Evolutionary conservation across 345 rosid genomes (phyloP).

Genomic region (Sonneratia alba): DNA sequence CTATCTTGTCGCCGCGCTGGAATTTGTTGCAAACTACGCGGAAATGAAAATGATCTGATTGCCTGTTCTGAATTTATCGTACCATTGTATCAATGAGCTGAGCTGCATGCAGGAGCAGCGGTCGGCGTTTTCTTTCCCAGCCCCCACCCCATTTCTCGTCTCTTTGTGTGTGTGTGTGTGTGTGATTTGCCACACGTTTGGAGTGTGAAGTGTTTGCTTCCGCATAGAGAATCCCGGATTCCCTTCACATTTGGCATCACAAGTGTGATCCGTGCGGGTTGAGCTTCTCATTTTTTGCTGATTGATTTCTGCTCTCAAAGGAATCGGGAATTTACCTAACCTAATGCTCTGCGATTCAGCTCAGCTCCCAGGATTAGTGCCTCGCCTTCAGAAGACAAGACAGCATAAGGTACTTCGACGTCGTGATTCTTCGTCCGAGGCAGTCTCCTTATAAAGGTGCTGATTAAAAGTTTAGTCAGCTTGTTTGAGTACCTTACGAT

Average conservation of each 20-base stretch:
- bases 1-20: neutral
- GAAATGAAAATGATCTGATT: neutral
- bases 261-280: neutral
- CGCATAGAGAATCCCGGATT: neutral
- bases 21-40: neutral
- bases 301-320: neutral
- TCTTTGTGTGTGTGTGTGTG: too few species aligned
- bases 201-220: neutral
- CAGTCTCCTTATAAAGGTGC: slow-evolving; percentile 97
- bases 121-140: neutral
- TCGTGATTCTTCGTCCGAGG: slow-evolving; percentile 90
- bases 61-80: neutral
- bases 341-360: neutral
- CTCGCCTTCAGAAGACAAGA: slow-evolving; percentile 52
- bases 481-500: neutral
- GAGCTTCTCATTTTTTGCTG: neutral
- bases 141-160: too few species aligned
- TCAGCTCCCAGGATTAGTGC: slow-evolving; percentile 68
- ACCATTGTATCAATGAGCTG: neutral
- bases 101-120: neutral
- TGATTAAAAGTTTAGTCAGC: neutral
- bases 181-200: neutral
- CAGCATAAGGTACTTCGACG: slow-evolving; percentile 87
- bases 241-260: neutral
- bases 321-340: neutral